phyloP scores from a whole-genome alignment of 148 eudicot genomes.

The Cornus controversa region DNA sequence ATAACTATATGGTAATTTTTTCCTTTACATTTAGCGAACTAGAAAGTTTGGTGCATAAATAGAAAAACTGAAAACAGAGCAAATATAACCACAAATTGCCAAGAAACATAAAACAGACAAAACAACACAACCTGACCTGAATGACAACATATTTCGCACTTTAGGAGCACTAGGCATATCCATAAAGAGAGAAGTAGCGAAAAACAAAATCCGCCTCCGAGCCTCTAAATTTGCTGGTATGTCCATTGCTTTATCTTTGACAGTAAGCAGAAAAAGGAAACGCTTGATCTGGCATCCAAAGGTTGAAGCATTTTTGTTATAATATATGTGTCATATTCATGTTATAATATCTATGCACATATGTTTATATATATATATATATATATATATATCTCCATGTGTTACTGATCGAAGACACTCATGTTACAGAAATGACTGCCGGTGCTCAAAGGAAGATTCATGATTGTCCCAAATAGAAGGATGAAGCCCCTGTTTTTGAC shows the following conservation, averaged over 20 bases:
- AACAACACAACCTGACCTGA: conserved; percentile 58
- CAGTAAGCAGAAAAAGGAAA: conserved; percentile 76
- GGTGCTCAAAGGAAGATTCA: conserved; percentile 2
- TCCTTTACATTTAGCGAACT: not conserved
- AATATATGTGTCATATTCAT: too few species aligned
- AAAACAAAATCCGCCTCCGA: conserved; percentile 83
- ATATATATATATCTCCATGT: too few species aligned
- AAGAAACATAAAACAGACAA: not conserved
- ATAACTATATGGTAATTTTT: not conserved
- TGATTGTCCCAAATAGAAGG: not conserved
- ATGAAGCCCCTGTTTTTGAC: not conserved
- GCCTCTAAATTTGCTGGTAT: conserved; percentile 89
- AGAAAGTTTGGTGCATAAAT: not conserved
- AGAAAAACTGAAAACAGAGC: not conserved
- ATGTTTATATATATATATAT: not conserved
- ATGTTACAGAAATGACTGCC: not conserved
- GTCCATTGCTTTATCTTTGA: conserved; percentile 84
- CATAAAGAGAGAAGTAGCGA: conserved; percentile 94
- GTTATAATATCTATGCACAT: not conserved
- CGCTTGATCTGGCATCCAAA: conserved; percentile 66
- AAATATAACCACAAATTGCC: not conserved
- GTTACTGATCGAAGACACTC: not conserved
- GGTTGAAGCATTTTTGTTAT: not conserved
- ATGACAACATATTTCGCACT: conserved; percentile 92
- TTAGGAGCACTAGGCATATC: conserved; percentile 92